Evolutionary conservation across 192 early-diverging fungal species (phyloP).

Genomic region (Phycomyces blakesleeanus): DNA sequence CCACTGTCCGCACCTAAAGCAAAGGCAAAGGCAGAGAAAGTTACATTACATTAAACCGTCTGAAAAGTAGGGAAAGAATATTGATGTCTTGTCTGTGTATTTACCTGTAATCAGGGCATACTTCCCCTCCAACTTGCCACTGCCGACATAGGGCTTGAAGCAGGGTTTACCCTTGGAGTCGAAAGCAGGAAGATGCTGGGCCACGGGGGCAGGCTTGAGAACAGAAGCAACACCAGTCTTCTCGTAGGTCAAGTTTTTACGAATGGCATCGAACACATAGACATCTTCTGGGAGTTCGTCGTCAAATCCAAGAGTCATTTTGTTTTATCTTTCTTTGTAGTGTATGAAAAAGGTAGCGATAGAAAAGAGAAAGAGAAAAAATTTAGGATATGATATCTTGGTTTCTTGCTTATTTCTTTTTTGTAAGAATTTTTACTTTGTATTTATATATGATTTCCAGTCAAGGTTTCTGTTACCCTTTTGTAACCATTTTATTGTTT

Average conservation of each 20-base stretch:
- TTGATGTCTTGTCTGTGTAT: too few relatives aligned
- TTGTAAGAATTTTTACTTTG: too few relatives aligned
- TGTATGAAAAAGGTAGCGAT: not conserved
- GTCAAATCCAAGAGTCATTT: conserved; percentile 37
- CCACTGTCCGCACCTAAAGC: conserved; percentile 40
- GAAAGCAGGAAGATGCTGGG: conserved; percentile 40
- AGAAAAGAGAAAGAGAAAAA: not conserved
- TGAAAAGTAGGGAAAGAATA: too few relatives aligned
- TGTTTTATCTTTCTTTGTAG: conserved; percentile 3
- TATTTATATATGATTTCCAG: too few relatives aligned
- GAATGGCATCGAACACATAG: conserved; percentile 33
- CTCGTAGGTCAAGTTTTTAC: conserved; percentile 27
- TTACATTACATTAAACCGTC: too few relatives aligned
- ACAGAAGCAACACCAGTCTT: conserved; percentile 32
- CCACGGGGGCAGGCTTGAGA: conserved; percentile 39
- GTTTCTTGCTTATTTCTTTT: too few relatives aligned
- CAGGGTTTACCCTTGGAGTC: conserved; percentile 28
- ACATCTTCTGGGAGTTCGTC: conserved; percentile 35
- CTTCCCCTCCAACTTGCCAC: conserved; percentile 44
- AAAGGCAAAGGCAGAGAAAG: not conserved
- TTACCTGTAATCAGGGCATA: conserved; percentile 45
- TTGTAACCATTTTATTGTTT: not conserved
- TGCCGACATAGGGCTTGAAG: conserved; percentile 40
- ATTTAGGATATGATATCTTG: too few relatives aligned
- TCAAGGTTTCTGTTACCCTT: too few relatives aligned